These are phyloP conservation scores for Penicillium paradoxum DNA, from an alignment of 495 filamentous ascomycete genomes.

Conservation along the genomic window DNA sequence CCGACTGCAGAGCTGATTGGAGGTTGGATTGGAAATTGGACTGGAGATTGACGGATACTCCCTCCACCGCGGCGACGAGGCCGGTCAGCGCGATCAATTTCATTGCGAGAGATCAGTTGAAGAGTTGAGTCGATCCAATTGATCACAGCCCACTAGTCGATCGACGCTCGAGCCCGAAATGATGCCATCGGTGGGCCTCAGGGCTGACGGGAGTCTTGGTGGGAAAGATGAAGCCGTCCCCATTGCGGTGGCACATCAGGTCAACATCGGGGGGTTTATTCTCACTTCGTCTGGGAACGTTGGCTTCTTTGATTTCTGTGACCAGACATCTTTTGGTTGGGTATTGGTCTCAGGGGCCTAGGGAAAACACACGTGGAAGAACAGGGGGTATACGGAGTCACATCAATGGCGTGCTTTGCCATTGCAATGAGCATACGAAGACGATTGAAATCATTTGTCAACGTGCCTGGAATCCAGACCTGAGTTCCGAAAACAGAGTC, in stretches of 20 bases:
- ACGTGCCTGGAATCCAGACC: too few relatives aligned
- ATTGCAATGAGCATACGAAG: background rate
- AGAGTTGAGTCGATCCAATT: background rate
- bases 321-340: too few relatives aligned
- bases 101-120: background rate
- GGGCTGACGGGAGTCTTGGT: conserved; percentile 7
- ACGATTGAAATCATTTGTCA: background rate
- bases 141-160: too few relatives aligned
- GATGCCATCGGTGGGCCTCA: conserved; percentile 19
- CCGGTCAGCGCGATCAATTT: conserved; percentile 9
- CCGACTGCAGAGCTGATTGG: conserved; percentile 12
- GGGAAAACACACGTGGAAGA: too few relatives aligned
- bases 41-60: background rate
- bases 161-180: conserved; percentile 2
- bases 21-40: conserved; percentile 3
- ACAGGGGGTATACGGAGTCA: too few relatives aligned
- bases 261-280: background rate
- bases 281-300: too few relatives aligned
- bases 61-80: conserved; percentile 10
- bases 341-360: too few relatives aligned
- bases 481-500: too few relatives aligned
- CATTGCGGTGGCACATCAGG: background rate
- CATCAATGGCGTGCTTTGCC: conserved; percentile 19
- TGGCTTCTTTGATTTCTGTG: too few relatives aligned
- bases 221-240: background rate